phyloP scores from a whole-genome alignment of 257 asterid genomes.

The Ehretia macrophylla region DNA sequence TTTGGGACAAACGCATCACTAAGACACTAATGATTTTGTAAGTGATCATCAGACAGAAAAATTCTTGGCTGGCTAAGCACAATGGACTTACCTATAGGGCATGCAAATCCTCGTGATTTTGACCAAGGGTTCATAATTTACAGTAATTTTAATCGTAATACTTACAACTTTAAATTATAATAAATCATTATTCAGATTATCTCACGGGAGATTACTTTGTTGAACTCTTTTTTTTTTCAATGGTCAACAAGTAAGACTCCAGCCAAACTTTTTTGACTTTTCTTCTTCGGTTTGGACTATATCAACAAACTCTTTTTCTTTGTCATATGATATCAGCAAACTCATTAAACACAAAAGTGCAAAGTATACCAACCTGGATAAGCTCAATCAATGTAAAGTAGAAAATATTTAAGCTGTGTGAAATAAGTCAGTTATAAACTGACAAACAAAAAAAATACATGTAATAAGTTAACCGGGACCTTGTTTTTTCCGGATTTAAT shows the following conservation, averaged over 20 bases:
- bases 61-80: neutral
- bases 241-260: neutral
- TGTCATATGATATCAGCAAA: constrained; percentile 12
- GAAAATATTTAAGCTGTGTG: no score
- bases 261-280: neutral
- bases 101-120: constrained; percentile 11
- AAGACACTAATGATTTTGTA: constrained; percentile 22
- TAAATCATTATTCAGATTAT: no score
- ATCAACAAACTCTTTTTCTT: constrained; percentile 18
- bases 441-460: no score
- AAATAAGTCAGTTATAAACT: no score
- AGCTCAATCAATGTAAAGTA: neutral
- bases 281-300: constrained; percentile 1
- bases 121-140: constrained; percentile 2
- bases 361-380: constrained; percentile 18
- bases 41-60: constrained; percentile 17
- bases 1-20: constrained; percentile 11
- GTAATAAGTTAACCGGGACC: no score
- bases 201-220: no score
- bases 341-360: constrained; percentile 35
- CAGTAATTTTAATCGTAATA: no score
- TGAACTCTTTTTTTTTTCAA: neutral
- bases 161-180: no score
- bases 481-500: no score
- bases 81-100: neutral